Evolutionary conservation across 202 grass and related monocot species (phyloP).

Genomic region (Carex sylvatica): DNA sequence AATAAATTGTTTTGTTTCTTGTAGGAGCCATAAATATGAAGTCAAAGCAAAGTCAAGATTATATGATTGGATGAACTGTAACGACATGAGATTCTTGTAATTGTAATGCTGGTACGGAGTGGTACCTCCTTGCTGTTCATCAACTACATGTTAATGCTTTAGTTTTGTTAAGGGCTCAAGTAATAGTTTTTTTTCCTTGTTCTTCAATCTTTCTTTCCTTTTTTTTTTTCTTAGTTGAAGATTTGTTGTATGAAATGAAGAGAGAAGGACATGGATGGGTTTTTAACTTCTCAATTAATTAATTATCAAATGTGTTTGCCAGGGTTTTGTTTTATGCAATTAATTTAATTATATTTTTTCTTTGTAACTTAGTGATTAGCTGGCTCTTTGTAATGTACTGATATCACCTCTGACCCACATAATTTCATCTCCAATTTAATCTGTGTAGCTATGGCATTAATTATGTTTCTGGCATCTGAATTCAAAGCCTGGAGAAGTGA

Average conservation of each 20-base stretch:
- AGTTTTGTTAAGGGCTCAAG: conserved; percentile 12
- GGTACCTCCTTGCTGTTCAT: conserved; percentile 16
- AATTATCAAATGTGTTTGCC: conserved; percentile 14
- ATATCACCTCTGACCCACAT: conserved; percentile 8
- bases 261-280: conserved; percentile 8
- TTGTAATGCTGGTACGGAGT: conserved; percentile 17
- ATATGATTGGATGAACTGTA: neutral
- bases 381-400: conserved; percentile 22
- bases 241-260: conserved; percentile 17
- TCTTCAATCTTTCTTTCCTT: conserved; percentile 8
- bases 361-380: conserved; percentile 19
- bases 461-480: conserved; percentile 32
- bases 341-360: conserved; percentile 22
- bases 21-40: conserved; percentile 24
- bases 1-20: conserved; percentile 2
- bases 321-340: conserved; percentile 32
- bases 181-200: neutral
- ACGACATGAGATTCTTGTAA: conserved; percentile 5
- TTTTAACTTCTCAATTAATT: conserved; percentile 6
- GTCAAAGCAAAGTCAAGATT: conserved; percentile 25
- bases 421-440: conserved; percentile 26
- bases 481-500: conserved; percentile 29
- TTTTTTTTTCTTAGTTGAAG: conserved; percentile 24
- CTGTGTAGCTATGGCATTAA: conserved; percentile 25
- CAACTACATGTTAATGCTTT: conserved; percentile 31